Percentiles rank a stretch among this genome's conserved stretches.
phyloP scores from a whole-genome alignment of 2,329 filamentous ascomycete genomes.

The Pestalotiopsis sp. region DNA sequence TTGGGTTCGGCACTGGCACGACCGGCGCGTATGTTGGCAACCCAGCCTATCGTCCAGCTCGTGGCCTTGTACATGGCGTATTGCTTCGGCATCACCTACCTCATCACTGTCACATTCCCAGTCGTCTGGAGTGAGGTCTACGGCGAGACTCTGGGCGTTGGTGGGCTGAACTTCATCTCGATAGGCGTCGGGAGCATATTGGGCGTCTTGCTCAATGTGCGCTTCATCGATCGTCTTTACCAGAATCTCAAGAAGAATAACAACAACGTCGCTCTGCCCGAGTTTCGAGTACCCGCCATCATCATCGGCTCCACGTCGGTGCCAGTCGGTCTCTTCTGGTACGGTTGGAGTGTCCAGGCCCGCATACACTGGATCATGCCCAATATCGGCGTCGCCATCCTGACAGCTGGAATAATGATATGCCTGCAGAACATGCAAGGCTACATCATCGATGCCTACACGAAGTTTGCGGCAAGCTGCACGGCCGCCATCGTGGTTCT shows the following conservation, averaged over 20 bases:
- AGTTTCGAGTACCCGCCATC: conserved; percentile 27
- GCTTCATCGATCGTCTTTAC: not conserved
- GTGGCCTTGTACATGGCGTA: conserved; percentile 2
- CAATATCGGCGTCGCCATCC: conserved; percentile 45
- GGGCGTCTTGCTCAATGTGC: not conserved
- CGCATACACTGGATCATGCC: conserved; percentile 54
- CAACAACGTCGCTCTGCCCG: conserved; percentile 17
- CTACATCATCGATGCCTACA: conserved; percentile 8
- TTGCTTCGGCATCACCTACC: conserved; percentile 1
- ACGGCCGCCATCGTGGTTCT: conserved; percentile 20
- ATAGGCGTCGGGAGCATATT: not conserved
- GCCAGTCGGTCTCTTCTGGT: conserved; percentile 35
- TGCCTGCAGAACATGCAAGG: conserved; percentile 36
- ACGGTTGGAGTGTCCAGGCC: conserved; percentile 34
- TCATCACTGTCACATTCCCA: not conserved
- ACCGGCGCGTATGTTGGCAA: not conserved
- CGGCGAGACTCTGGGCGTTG: not conserved
- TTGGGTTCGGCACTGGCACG: not conserved
- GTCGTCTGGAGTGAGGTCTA: not conserved
- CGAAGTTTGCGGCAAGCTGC: not conserved
- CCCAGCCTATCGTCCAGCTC: conserved; percentile 6
- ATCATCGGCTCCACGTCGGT: conserved; percentile 23
- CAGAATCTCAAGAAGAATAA: not conserved
- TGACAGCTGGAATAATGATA: conserved; percentile 35
- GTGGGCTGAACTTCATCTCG: conserved; percentile 6